A percentile compares a stretch with the other conserved stretches of the same genome.
Evolutionary conservation across 352 stramenopile species (phyloP).

Genomic region (Peronospora tabacina): DNA sequence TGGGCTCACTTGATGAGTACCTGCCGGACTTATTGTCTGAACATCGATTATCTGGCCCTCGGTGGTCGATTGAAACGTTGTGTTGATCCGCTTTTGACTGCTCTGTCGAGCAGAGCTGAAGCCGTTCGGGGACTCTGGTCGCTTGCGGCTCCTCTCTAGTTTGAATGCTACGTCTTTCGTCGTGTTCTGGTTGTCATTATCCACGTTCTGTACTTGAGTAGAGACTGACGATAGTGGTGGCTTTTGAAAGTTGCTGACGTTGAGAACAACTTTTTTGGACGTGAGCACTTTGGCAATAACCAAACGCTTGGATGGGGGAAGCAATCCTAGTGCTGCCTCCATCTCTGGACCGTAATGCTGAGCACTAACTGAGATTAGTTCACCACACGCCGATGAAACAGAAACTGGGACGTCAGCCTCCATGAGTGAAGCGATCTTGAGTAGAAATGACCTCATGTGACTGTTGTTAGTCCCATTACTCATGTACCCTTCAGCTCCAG

Average conservation of each 20-base stretch:
- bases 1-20: conserved; percentile 1
- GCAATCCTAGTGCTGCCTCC: conserved; percentile 39
- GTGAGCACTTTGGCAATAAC: conserved; percentile 48
- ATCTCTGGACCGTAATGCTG: conserved; percentile 49
- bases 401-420: conserved; percentile 55
- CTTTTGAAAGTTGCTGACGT: conserved; percentile 13
- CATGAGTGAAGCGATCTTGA: conserved; percentile 59
- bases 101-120: conserved; percentile 30
- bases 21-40: not conserved
- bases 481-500: conserved; percentile 45
- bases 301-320: conserved; percentile 52
- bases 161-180: conserved; percentile 3
- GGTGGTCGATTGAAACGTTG: conserved; percentile 2
- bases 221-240: conserved; percentile 11
- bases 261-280: conserved; percentile 48
- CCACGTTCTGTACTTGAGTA: conserved; percentile 14
- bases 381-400: conserved; percentile 43
- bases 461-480: conserved; percentile 52
- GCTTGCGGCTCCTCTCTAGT: conserved; percentile 40
- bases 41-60: conserved; percentile 2
- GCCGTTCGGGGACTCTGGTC: conserved; percentile 39
- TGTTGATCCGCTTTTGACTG: conserved; percentile 44
- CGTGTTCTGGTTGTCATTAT: conserved; percentile 19
- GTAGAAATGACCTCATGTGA: conserved; percentile 61
- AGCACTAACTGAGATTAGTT: conserved; percentile 44